A percentile compares a stretch with the other conserved stretches of the same genome.
phyloP scores from a whole-genome alignment of 768 basidiomycete genomes.

The Lactarius tabidus region DNA sequence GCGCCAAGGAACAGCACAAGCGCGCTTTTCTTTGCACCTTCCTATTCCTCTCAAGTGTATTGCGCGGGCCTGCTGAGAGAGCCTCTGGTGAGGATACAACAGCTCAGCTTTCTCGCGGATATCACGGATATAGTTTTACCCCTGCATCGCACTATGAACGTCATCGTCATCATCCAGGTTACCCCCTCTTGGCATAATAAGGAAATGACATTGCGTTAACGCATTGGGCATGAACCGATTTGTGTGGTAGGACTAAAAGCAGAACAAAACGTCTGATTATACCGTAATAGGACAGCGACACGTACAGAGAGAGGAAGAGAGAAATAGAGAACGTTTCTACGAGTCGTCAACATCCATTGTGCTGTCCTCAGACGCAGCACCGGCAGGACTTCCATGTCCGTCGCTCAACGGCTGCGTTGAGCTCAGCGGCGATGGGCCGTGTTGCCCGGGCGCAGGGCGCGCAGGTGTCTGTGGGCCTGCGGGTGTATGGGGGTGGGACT shows the following conservation, averaged over 20 bases:
- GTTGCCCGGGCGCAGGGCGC: not conserved
- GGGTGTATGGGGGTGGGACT: not conserved
- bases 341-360: slow-evolving; percentile 7
- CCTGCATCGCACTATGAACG: not conserved
- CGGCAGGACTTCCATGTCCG: not conserved
- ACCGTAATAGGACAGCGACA: slow-evolving; percentile 9
- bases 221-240: not conserved
- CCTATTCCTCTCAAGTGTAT: slow-evolving; percentile 9
- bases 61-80: too few species aligned
- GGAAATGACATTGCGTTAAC: not conserved
- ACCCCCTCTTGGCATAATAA: not conserved
- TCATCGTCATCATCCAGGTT: not conserved
- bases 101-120: not conserved
- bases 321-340: not conserved
- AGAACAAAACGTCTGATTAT: slow-evolving; percentile 18
- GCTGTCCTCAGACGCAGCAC: not conserved
- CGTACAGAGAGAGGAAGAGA: slow-evolving; percentile 1
- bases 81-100: not conserved
- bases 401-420: not conserved
- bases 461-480: slow-evolving; percentile 7
- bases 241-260: slow-evolving; percentile 13
- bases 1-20: slow-evolving; percentile 1
- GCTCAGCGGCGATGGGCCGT: not conserved
- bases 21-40: slow-evolving; percentile 16
- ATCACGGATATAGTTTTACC: not conserved